Evolutionary conservation across 768 basidiomycete species (phyloP).

Genomic region (Suillus spraguei): DNA sequence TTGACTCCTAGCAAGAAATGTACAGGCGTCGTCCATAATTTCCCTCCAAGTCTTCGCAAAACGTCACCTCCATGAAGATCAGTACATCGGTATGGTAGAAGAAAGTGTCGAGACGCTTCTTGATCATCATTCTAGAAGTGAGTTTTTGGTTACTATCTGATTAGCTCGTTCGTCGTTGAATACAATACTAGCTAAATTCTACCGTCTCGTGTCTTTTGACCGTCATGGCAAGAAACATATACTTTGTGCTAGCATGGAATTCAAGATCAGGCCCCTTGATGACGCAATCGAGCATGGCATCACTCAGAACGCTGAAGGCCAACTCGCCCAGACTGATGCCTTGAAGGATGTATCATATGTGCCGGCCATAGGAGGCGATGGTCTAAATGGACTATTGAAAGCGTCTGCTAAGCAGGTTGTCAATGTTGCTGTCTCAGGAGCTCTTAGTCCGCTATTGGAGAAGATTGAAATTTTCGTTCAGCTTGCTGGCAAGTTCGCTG

Average conservation of each 20-base stretch:
- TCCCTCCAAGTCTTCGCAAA: slow-evolving; percentile 14
- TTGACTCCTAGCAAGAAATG: slow-evolving; percentile 8
- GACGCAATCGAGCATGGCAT: background rate
- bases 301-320: background rate
- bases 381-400: background rate
- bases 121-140: slow-evolving; percentile 4
- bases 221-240: background rate
- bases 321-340: background rate
- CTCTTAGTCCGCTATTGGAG: slow-evolving; percentile 14
- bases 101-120: slow-evolving; percentile 6
- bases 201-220: background rate
- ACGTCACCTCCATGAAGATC: slow-evolving; percentile 11
- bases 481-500: slow-evolving; percentile 10
- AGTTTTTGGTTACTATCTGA: background rate
- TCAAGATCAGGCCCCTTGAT: background rate
- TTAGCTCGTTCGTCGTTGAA: background rate
- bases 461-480: slow-evolving; percentile 12
- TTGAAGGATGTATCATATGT: background rate
- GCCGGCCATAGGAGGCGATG: background rate
- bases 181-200: background rate
- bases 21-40: slow-evolving; percentile 8
- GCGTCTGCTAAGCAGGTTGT: no score
- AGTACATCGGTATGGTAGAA: slow-evolving; percentile 12
- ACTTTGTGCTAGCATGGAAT: slow-evolving; percentile 1
- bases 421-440: background rate